Evolutionary conservation across 257 asterid species (phyloP), one percentile per base, ranked within the genome.

Genomic region (Solanum etuberosum): DNA sequence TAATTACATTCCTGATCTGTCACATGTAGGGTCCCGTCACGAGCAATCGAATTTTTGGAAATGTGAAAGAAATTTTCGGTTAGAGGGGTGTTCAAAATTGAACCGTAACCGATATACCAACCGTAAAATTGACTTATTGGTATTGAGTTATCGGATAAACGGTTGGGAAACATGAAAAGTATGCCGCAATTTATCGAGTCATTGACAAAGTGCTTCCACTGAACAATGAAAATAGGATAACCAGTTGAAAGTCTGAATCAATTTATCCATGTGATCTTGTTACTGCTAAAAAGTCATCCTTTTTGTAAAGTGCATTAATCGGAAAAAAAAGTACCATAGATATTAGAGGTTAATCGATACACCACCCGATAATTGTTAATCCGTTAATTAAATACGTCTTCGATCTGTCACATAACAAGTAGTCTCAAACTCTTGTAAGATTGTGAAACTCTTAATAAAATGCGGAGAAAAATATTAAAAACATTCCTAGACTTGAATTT

Each of bases 221-320:
- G 1, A 51, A 51, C 9, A 51, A 51, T 51, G 23, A 16, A 51
- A 51, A 51, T 16, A 23, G 9, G 61, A 16, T 9, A 16, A 51
- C 23, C 6, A 51, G 2, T 16, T 51, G 61, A 51, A 51, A 51
- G 5, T 51, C 9, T 51, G 0, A 3, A 51, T 51, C 61, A 51
- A 51, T 16, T 51, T 51, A 51, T 16, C 23, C 61, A 51, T 51
- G 16, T 51, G 23, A 5, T 51, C 23, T 51, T 51, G 61, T 51
- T 16, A 6, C 18, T 51, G 23, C 61, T 51, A 5, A 15, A 48
- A 51, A 0, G 9, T 51, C 61, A 16, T 51, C 0, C 0, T 51
- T 51, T 51, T 1, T 16, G 3, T 51, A 51, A 51, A 9, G 23
- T 51, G 9, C 61, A 51, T 51, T 51, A 2, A 32, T 32, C 34